Evolutionary conservation across 306 rosid species (phyloP).

Genomic region (Vigna mungo): DNA sequence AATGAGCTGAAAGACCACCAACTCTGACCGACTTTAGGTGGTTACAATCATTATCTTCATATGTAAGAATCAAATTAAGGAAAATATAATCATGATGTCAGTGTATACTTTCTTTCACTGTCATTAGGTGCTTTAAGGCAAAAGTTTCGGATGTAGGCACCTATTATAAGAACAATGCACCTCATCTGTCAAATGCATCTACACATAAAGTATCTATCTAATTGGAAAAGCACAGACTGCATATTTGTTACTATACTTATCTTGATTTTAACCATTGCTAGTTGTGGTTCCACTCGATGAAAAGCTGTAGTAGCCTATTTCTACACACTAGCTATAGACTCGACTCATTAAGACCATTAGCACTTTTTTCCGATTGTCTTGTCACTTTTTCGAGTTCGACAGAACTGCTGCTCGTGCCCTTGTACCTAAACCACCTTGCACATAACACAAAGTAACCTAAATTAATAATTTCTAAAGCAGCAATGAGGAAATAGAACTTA

Average conservation of each 20-base stretch:
- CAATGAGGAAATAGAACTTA: conserved; percentile 63
- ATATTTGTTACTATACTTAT: conserved; percentile 3
- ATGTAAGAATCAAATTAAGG: not conserved
- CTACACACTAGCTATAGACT: conserved; percentile 5
- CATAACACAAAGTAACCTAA: conserved; percentile 66
- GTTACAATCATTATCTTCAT: not conserved
- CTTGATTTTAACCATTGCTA: conserved; percentile 23
- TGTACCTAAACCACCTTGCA: conserved; percentile 75
- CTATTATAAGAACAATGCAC: not conserved
- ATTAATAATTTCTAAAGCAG: conserved; percentile 55
- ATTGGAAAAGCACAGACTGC: conserved; percentile 11
- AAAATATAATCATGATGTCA: conserved; percentile 7
- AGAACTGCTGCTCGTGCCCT: conserved; percentile 47
- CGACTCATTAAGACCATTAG: conserved; percentile 32
- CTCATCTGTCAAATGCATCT: not conserved
- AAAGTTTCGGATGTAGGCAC: conserved; percentile 16
- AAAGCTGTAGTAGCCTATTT: conserved; percentile 24
- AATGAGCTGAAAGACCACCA: not conserved
- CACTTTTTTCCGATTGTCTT: conserved; percentile 46
- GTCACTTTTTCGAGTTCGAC: conserved; percentile 46
- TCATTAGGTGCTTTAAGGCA: conserved; percentile 26
- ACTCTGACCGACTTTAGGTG: not conserved
- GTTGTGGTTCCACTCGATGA: conserved; percentile 30
- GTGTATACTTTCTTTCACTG: conserved; percentile 11
- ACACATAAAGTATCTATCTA: conserved; percentile 1